These are phyloP conservation scores for Sonneratia caseolaris DNA, from an alignment of 345 rosid species.

Conservation along the genomic window DNA sequence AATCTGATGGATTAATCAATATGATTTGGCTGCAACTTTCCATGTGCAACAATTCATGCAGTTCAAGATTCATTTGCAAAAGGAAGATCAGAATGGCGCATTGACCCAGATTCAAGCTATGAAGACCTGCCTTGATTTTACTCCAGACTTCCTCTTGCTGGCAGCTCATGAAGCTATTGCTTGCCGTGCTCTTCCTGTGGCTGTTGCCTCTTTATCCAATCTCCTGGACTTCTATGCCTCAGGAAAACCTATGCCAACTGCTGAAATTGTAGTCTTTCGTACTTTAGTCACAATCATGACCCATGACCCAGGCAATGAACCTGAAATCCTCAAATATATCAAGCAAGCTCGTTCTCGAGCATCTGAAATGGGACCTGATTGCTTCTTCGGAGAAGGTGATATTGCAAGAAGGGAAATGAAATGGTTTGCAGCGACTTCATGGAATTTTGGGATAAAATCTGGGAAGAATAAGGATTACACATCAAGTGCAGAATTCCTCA, in stretches of 20 bases:
- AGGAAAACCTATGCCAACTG: conserved; percentile 55
- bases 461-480: conserved; percentile 66
- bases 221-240: conserved; percentile 49
- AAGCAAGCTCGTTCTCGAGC: conserved; percentile 46
- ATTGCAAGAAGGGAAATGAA: conserved; percentile 62
- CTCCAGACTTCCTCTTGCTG: conserved; percentile 73
- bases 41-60: conserved; percentile 20
- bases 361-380: conserved; percentile 53
- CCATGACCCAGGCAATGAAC: conserved; percentile 45
- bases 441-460: conserved; percentile 73
- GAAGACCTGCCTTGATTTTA: conserved; percentile 65
- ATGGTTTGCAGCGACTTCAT: conserved; percentile 81
- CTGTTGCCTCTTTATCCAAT: conserved; percentile 65
- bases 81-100: conserved; percentile 45
- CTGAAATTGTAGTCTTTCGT: conserved; percentile 79
- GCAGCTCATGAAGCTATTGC: conserved; percentile 98
- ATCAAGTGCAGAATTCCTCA: conserved; percentile 52
- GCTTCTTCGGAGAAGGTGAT: conserved; percentile 75
- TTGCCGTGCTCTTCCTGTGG: conserved; percentile 64
- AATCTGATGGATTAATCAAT: neutral
- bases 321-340: conserved; percentile 50
- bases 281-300: conserved; percentile 59
- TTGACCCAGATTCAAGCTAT: conserved; percentile 67
- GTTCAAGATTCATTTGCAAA: conserved; percentile 77
- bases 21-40: neutral